These are phyloP conservation scores for Scedosporium dehoogii DNA, from an alignment of 2,329 filamentous ascomycete species.

Conservation along the genomic window DNA sequence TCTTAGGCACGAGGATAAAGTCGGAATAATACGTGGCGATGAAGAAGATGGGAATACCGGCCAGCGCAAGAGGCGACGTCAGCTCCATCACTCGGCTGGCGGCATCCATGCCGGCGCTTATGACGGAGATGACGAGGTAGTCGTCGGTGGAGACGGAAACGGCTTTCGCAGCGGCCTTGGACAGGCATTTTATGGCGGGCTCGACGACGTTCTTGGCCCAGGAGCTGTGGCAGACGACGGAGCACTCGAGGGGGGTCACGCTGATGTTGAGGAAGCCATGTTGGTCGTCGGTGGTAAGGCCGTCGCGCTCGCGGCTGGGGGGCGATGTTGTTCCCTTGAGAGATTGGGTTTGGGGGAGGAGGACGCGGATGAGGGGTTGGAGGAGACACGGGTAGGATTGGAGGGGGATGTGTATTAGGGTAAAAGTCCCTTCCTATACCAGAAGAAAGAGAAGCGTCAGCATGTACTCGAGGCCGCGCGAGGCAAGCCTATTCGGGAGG, in stretches of 20 bases:
- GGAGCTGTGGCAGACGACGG: constrained; percentile 72
- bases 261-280: constrained; percentile 90
- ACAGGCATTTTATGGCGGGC: constrained; percentile 57
- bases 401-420: constrained; percentile 82
- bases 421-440: constrained; percentile 71
- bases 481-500: no score
- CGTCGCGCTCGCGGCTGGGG: constrained; percentile 30
- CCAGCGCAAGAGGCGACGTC: constrained; percentile 81
- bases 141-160: constrained; percentile 73
- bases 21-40: constrained; percentile 98
- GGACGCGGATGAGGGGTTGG: constrained; percentile 75
- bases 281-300: constrained; percentile 39
- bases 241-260: constrained; percentile 85
- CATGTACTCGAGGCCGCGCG: not conserved
- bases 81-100: constrained; percentile 86
- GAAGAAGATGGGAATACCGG: constrained; percentile 94
- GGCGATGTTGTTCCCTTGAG: constrained; percentile 14
- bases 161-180: constrained; percentile 36
- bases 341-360: constrained; percentile 55
- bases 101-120: constrained; percentile 81
- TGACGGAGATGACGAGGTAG: constrained; percentile 83
- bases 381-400: constrained; percentile 68
- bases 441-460: constrained; percentile 20
- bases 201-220: constrained; percentile 68
- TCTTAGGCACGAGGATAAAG: constrained; percentile 82